Evolutionary conservation across 2,329 filamentous ascomycete species (phyloP), one percentile per base, ranked within the genome.

Genomic region (Colletotrichum australisinense): DNA sequence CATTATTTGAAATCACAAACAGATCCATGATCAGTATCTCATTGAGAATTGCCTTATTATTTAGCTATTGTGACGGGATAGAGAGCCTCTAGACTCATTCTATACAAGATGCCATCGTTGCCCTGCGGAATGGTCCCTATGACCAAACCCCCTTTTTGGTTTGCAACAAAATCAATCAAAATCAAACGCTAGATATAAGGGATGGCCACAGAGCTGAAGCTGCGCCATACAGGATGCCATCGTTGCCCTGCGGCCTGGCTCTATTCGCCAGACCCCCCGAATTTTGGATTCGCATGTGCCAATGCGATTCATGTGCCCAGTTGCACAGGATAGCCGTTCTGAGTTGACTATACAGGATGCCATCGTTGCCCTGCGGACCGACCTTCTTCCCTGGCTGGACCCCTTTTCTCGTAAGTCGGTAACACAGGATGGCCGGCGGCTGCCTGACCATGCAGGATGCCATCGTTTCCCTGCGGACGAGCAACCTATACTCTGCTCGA

Each of bases 401-500:
- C 77, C 75, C 76, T 69, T 24, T 65, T 42, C 32, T 38, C 64
- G 52, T 72, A 73, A 42, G 32, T 69, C 56, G 71, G 63, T 62
- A 60, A 68, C 73, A 69, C 66, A 74, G 38, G 66, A 74, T 66
- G 75, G 73, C 74, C 70, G 72, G 68, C 69, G 58, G 28, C 42
- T 62, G 60, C 28, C 46, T 24, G 32, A 59, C 74, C 72, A 75
- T 77, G 72, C 78, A 78, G 77, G 78, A 81, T 80, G 79, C 79
- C 78, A 80, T 80, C 78, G 78, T 80, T 80, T 76, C 79, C 79
- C 77, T 78, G 78, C 77, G 76, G 79, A 77, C 74, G 77, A 74
- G 77, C 72, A 70, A 59, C 22, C 53, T n/a, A 19, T 14, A 42
- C 49, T 63, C 49, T 46, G 63, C 70, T 68, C 69, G 74, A 75